Percentiles rank a stretch among this genome's conserved stretches.
Evolutionary conservation across 495 filamentous ascomycete species (phyloP).

Genomic region (Pseudevernia furfuracea): DNA sequence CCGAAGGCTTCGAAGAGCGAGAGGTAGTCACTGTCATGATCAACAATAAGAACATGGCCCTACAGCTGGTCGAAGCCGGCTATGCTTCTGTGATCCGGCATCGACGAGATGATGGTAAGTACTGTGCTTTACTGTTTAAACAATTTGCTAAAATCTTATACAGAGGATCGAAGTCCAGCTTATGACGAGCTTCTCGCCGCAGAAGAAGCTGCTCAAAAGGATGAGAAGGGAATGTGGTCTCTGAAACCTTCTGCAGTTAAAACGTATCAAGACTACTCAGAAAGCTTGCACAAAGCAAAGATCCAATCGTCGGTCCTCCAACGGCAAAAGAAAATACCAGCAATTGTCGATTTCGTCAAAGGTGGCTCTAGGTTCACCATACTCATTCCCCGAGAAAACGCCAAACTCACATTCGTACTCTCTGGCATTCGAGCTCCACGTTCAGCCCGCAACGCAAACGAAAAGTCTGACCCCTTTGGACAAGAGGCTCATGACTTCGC

Average conservation of each 20-base stretch:
- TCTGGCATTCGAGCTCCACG: slow-evolving; percentile 89
- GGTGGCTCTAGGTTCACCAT: slow-evolving; percentile 90
- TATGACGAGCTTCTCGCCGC: slow-evolving; percentile 89
- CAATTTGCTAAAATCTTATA: not conserved
- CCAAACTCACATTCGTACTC: slow-evolving; percentile 91
- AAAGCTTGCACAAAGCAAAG: slow-evolving; percentile 90
- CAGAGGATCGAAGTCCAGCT: slow-evolving; percentile 75
- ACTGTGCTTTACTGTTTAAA: no score
- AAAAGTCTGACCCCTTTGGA: slow-evolving; percentile 87
- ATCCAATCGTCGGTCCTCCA: slow-evolving; percentile 78
- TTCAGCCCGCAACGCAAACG: slow-evolving; percentile 70
- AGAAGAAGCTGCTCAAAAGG: slow-evolving; percentile 76
- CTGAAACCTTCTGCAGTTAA: slow-evolving; percentile 72
- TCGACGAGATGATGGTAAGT: slow-evolving; percentile 63
- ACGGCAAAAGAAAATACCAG: slow-evolving; percentile 86
- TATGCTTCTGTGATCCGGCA: slow-evolving; percentile 91
- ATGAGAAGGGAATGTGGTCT: slow-evolving; percentile 90
- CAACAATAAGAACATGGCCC: slow-evolving; percentile 77
- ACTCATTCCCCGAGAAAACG: slow-evolving; percentile 83
- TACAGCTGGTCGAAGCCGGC: slow-evolving; percentile 81
- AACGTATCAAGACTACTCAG: slow-evolving; percentile 81
- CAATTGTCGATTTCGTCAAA: slow-evolving; percentile 94
- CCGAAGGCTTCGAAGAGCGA: slow-evolving; percentile 84
- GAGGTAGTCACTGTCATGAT: slow-evolving; percentile 84
- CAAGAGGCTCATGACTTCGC: slow-evolving; percentile 90